A percentile compares a stretch with the other conserved stretches of the same genome.
These are phyloP conservation scores for Stachybotrys chlorohalonatus DNA, from an alignment of 2,329 filamentous ascomycete species.

Conservation along the genomic window DNA sequence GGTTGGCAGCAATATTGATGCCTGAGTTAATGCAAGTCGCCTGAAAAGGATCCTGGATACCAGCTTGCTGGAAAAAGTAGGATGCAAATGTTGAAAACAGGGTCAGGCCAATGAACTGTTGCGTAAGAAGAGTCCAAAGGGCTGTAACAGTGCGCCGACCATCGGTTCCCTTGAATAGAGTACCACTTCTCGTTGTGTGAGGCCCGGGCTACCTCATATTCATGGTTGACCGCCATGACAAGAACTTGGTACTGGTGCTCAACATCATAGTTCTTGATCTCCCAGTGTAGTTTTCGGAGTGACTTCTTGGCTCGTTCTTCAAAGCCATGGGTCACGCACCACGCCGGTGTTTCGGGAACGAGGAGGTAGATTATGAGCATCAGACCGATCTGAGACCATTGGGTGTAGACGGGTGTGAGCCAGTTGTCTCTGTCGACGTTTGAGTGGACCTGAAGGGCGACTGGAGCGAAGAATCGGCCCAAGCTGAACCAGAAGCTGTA, in stretches of 20 bases:
- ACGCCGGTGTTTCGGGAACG: constrained; percentile 26
- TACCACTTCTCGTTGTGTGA: constrained; percentile 10
- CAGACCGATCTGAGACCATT: constrained; percentile 32
- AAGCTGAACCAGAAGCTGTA: constrained; percentile 33
- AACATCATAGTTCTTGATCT: constrained; percentile 15
- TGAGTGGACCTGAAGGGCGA: constrained; percentile 27
- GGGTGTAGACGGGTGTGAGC: constrained; percentile 26
- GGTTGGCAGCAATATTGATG: background rate
- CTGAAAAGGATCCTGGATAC: background rate
- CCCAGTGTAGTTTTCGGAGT: constrained; percentile 3
- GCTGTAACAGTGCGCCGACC: constrained; percentile 17
- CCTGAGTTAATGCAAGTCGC: background rate
- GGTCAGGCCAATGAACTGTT: constrained; percentile 4
- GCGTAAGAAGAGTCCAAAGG: constrained; percentile 13
- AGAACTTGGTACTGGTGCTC: constrained; percentile 8
- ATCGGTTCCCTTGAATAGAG: constrained; percentile 16
- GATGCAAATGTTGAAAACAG: background rate
- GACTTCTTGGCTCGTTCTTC: constrained; percentile 10
- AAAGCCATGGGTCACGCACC: constrained; percentile 18
- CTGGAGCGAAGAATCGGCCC: constrained; percentile 29
- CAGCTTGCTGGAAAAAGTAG: constrained; percentile 1
- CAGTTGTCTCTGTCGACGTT: constrained; percentile 16
- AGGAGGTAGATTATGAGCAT: constrained; percentile 26
- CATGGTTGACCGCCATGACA: constrained; percentile 8
- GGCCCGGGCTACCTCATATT: constrained; percentile 10